Conservation (phyloP, 768 basidiomycete species). For the Kwoniella bestiolae region DNA sequence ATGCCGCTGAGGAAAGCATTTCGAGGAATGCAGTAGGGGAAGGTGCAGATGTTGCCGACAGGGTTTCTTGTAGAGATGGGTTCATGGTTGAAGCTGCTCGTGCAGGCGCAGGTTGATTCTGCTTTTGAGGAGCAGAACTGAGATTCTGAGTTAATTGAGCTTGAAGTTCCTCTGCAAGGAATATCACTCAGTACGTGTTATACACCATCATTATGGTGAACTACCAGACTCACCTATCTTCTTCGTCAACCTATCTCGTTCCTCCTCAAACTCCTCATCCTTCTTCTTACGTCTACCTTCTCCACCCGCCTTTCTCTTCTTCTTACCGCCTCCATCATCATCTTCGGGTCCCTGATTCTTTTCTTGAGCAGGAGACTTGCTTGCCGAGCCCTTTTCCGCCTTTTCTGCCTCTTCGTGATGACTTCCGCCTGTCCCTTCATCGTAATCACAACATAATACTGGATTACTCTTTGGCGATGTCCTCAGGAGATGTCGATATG, state of each 20-base stretch:
- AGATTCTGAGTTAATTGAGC: conserved; percentile 29
- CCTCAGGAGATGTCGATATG: conserved; percentile 43
- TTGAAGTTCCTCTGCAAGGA: conserved; percentile 41
- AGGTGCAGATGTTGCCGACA: conserved; percentile 15
- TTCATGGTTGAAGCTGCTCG: conserved; percentile 12
- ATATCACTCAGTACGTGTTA: background rate
- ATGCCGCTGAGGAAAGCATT: conserved; percentile 49
- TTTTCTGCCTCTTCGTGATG: conserved; percentile 6
- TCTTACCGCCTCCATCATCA: conserved; percentile 29
- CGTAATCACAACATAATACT: conserved; percentile 45
- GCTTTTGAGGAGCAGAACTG: background rate
- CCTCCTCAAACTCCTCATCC: conserved; percentile 29
- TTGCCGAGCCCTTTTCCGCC: conserved; percentile 8
- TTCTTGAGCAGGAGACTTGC: conserved; percentile 1
- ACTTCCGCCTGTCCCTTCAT: conserved; percentile 32
- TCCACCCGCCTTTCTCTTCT: conserved; percentile 29
- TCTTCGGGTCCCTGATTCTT: conserved; percentile 5
- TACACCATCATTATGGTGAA: background rate
- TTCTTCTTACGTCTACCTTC: conserved; percentile 27
- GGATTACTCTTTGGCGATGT: conserved; percentile 44
- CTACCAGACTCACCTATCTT: conserved; percentile 41
- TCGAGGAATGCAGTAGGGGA: conserved; percentile 52
- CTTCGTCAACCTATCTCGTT: conserved; percentile 37
- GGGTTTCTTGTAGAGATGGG: conserved; percentile 4
- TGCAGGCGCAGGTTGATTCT: conserved; percentile 4